Conservation (phyloP, 495 filamentous ascomycete genomes). For the Penicillium pancosmium region DNA sequence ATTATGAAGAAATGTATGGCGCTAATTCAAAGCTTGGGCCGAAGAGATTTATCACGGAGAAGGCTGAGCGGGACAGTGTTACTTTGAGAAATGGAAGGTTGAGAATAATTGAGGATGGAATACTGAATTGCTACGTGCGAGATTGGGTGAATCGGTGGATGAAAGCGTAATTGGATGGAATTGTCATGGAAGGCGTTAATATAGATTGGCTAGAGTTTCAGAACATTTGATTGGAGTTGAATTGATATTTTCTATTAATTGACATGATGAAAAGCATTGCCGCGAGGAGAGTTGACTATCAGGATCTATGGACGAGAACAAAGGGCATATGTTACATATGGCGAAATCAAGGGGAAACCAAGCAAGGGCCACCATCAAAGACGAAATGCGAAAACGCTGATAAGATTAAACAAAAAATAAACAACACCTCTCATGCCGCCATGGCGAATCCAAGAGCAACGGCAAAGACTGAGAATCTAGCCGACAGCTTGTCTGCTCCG, state of each 20-base stretch:
- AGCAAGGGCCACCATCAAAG: neutral
- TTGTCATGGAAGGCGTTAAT: neutral
- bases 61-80: conserved; percentile 39
- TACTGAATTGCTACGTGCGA: conserved; percentile 36
- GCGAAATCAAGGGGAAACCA: conserved; percentile 6
- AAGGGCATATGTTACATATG: conserved; percentile 16
- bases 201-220: neutral
- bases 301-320: conserved; percentile 7
- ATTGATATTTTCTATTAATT: neutral
- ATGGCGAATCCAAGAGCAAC: conserved; percentile 24
- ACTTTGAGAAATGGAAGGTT: conserved; percentile 38
- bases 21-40: neutral
- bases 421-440: conserved; percentile 15
- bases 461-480: conserved; percentile 21
- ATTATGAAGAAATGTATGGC: conserved; percentile 47
- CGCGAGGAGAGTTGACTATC: neutral
- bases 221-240: neutral
- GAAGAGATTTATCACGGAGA: conserved; percentile 35
- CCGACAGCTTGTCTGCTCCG: conserved; percentile 28
- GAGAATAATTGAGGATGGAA: conserved; percentile 41
- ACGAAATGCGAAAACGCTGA: neutral
- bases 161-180: neutral
- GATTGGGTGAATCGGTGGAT: conserved; percentile 42
- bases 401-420: neutral
- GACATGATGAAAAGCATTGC: neutral